Base-by-base conservation (phyloP, 1,284 basidiomycete species). In the Tetrapyrgos nigripes region DNA sequence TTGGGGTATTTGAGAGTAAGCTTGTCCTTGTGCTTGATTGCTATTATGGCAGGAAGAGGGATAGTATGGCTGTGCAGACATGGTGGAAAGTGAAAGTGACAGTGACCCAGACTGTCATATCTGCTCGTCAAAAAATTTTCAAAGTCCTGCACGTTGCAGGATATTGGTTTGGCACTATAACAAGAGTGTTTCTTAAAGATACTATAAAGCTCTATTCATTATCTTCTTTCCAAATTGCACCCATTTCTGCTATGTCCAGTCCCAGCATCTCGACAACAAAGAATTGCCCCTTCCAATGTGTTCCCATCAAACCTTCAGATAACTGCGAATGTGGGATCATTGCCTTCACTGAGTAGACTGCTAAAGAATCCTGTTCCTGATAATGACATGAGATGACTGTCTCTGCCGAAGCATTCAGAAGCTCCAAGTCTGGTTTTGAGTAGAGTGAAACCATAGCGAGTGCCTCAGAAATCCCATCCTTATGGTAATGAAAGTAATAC, bases 361-460 rank as follows among this genome's bases (percentile, higher is more conserved):
- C 27, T 9, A 50, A 19, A 50, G 21, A 23, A 45, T 52, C 31
- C 21, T 4, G 24, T 3, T 27, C 50, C 17, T 53, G 24, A 48
- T 35, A 50, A 14, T 26, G 17, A 19, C 27, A 50, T 10, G 59
- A 45, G 43, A 44, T 54, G 8, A 63, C 21, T 3, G 61, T 60
- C 8, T 40, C 53, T 23, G 9, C 51, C 6, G 61, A 63, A 13
- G 44, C 43, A n/a, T 35, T 21, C n/a, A 60, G 47, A 2, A 62
- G 47, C 11, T 37, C 19, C 11, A 24, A 14, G n/a, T 62, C 46
- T 13, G 49, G 50, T 19, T 17, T 14, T 21, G 50, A 31, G 43
- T 60, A 62, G 9, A 28, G 27, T 4, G 53, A 60, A 4, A 62
- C 54, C n/a, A 62, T 19, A 14, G 62, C 60, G 26, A 57, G 49